Evolutionary conservation across 2,329 filamentous ascomycete species (phyloP).

Genomic region (Fonsecaea nubica): DNA sequence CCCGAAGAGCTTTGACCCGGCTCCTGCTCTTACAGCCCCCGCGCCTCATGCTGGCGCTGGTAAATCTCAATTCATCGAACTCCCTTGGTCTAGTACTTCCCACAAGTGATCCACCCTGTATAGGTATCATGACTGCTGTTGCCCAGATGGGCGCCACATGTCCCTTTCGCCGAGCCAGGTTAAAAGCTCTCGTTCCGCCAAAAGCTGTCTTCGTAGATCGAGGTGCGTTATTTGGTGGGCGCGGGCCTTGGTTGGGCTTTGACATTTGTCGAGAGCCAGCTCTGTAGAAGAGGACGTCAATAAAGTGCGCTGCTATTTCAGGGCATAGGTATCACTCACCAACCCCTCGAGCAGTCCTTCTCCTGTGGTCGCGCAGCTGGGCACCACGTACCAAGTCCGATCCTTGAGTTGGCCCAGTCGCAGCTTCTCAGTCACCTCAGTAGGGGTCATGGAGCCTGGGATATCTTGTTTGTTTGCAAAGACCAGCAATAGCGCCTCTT

Average conservation of each 20-base stretch:
- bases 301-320: constrained; percentile 32
- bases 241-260: constrained; percentile 59
- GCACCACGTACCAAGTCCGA: constrained; percentile 84
- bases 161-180: not conserved
- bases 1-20: constrained; percentile 1
- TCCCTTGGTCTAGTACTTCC: constrained; percentile 20
- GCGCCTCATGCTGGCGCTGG: constrained; percentile 7
- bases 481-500: constrained; percentile 89
- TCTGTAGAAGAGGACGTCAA: constrained; percentile 47
- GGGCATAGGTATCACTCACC: constrained; percentile 51
- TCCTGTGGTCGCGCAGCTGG: constrained; percentile 80
- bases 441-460: constrained; percentile 77
- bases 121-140: constrained; percentile 27
- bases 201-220: not conserved
- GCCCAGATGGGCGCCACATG: constrained; percentile 11
- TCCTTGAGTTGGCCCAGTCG: constrained; percentile 79
- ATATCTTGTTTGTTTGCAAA: constrained; percentile 99
- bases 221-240: constrained; percentile 26
- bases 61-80: constrained; percentile 25
- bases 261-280: constrained; percentile 84
- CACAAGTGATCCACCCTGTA: constrained; percentile 27
- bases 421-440: constrained; percentile 79
- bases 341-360: constrained; percentile 82
- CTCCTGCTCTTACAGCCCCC: not conserved
- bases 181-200: not conserved